A percentile compares a stretch with the other conserved stretches of the same genome.
phyloP scores from a whole-genome alignment of 2,329 filamentous ascomycete genomes.

The Cladophialophora bantiana region DNA sequence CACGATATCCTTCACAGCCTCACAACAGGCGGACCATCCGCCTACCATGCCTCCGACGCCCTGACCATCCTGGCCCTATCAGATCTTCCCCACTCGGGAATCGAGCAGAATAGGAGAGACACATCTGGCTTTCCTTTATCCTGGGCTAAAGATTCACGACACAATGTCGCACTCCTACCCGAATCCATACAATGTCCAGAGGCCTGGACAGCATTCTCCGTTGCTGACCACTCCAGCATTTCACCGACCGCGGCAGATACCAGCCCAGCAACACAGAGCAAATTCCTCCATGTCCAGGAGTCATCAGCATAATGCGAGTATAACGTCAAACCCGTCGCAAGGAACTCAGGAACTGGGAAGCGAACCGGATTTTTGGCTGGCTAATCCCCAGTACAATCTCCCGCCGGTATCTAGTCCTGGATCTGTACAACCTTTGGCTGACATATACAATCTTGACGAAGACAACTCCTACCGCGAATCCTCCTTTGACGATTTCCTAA shows the following conservation, averaged over 20 bases:
- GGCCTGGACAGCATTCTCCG: slow-evolving; percentile 24
- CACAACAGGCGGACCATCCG: slow-evolving; percentile 7
- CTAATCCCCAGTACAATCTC: slow-evolving; percentile 12
- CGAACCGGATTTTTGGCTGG: slow-evolving; percentile 13
- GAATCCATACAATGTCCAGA: slow-evolving; percentile 10
- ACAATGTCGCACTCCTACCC: slow-evolving; percentile 29
- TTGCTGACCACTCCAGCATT: slow-evolving; percentile 9
- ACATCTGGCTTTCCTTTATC: slow-evolving; percentile 8
- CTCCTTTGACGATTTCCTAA: slow-evolving; percentile 36
- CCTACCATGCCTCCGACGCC: slow-evolving; percentile 31
- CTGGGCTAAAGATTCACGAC: slow-evolving; percentile 8
- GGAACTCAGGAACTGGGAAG: slow-evolving; percentile 5
- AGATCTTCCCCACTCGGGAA: slow-evolving; percentile 18
- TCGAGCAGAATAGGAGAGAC: slow-evolving; percentile 21
- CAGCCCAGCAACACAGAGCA: slow-evolving; percentile 4
- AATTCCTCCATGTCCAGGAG: slow-evolving; percentile 13
- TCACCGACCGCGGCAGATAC: slow-evolving; percentile 14
- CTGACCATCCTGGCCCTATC: slow-evolving; percentile 21
- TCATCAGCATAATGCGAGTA: slow-evolving; percentile 27
- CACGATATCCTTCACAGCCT: slow-evolving; percentile 26
- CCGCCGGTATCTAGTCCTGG: slow-evolving; percentile 22
- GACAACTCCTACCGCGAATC: slow-evolving; percentile 31
- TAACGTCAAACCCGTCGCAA: slow-evolving; percentile 35
- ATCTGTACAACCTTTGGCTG: slow-evolving; percentile 5
- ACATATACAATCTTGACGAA: slow-evolving; percentile 30